Conservation (phyloP, 2,329 filamentous ascomycete genomes). For the Blastomyces gilchristii region DNA sequence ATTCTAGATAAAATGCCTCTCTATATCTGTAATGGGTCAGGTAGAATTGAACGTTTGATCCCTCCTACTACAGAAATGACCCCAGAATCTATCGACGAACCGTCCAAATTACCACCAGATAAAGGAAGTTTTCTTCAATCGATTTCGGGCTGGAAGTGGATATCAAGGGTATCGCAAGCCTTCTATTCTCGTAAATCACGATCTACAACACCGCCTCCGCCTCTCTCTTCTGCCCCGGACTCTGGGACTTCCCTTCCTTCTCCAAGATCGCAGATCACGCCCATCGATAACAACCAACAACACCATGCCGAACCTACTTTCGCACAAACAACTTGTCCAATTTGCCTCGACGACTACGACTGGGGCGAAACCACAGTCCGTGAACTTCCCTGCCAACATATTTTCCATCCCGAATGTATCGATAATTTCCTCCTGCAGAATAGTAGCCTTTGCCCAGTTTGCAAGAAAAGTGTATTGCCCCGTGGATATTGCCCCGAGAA, state of each 20-base stretch:
- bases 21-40: constrained; percentile 55
- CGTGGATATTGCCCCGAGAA: constrained; percentile 51
- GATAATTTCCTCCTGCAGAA: constrained; percentile 69
- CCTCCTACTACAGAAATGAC: neutral
- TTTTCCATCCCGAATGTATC: constrained; percentile 88
- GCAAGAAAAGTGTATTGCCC: constrained; percentile 74
- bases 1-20: constrained; percentile 66
- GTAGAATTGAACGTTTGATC: constrained; percentile 2
- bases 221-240: neutral
- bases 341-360: constrained; percentile 75
- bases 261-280: neutral
- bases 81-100: neutral
- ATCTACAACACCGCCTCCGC: neutral
- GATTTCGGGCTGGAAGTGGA: neutral
- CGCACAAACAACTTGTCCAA: constrained; percentile 75
- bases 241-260: neutral
- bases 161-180: neutral
- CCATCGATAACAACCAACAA: neutral
- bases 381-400: constrained; percentile 80
- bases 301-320: constrained; percentile 27
- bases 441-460: constrained; percentile 82
- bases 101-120: neutral
- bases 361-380: constrained; percentile 62
- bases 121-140: neutral
- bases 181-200: neutral